Conservation (phyloP, 352 stramenopile genomes). For the Globisporangium parvum region DNA sequence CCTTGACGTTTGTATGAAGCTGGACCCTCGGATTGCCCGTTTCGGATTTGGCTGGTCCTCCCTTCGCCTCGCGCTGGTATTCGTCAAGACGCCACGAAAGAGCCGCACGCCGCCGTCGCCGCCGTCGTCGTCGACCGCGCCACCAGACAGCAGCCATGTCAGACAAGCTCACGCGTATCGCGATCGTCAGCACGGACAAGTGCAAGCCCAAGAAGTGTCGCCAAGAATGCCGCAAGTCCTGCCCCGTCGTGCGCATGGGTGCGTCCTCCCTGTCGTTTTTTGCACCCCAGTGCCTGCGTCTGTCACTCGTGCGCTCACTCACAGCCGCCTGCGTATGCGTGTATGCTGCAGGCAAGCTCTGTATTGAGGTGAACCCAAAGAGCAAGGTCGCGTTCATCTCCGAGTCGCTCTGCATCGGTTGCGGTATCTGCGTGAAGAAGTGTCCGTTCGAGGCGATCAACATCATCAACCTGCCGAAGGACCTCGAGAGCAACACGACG, state of each 20-base stretch:
- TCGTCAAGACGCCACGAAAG: not conserved
- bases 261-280: constrained; percentile 11
- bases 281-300: no score
- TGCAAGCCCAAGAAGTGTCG: constrained; percentile 99
- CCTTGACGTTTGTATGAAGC: no score
- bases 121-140: not conserved
- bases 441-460: constrained; percentile 99
- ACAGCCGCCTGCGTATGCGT: no score
- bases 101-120: not conserved
- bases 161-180: constrained; percentile 96
- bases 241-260: constrained; percentile 97
- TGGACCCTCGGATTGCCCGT: constrained; percentile 1
- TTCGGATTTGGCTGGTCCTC: constrained; percentile 4
- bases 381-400: constrained; percentile 98
- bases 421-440: constrained; percentile 99
- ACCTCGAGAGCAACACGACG: constrained; percentile 98
- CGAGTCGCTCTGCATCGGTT: constrained; percentile 98
- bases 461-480: constrained; percentile 99
- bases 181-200: constrained; percentile 97
- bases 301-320: not conserved
- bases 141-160: constrained; percentile 37
- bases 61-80: not conserved
- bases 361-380: constrained; percentile 97
- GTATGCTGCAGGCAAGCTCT: constrained; percentile 90
- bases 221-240: constrained; percentile 99